A percentile compares a stretch with the other conserved stretches of the same genome.
These are phyloP conservation scores for Solanum lignicaule DNA, from an alignment of 257 asterid species.

Conservation along the genomic window DNA sequence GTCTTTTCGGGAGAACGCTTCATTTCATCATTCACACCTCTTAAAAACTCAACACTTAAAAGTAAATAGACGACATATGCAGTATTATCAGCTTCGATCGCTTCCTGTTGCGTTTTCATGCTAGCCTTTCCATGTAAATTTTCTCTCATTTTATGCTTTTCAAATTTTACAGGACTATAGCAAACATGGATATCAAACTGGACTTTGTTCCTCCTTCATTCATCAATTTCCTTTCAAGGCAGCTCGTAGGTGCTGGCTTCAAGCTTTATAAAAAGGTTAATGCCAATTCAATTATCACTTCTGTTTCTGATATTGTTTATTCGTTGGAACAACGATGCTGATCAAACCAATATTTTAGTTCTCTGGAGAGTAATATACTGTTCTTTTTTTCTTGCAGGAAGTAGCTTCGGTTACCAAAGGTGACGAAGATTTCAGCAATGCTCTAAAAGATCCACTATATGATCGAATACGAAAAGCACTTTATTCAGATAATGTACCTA, in stretches of 20 bases:
- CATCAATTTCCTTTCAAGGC: constrained; percentile 84
- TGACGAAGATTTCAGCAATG: constrained; percentile 35
- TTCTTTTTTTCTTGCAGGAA: constrained; percentile 37
- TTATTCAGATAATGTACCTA: constrained; percentile 16
- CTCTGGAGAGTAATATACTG: background rate
- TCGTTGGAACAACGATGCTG: background rate
- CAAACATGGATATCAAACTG: constrained; percentile 74
- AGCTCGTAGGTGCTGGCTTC: constrained; percentile 87
- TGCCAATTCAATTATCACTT: background rate
- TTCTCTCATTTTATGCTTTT: background rate
- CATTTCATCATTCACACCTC: background rate
- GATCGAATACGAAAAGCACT: constrained; percentile 42
- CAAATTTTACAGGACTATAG: constrained; percentile 60
- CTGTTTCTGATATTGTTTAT: background rate
- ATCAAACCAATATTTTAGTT: background rate
- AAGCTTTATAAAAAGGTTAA: constrained; percentile 83
- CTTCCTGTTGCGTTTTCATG: background rate
- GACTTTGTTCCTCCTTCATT: constrained; percentile 75
- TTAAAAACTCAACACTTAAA: background rate
- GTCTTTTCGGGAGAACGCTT: background rate
- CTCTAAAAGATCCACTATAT: constrained; percentile 50
- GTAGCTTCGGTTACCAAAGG: constrained; percentile 63
- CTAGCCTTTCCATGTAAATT: background rate
- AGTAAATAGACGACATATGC: background rate
- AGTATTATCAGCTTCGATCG: background rate